Percentiles rank a stretch among this genome's conserved stretches.
Conservation (phyloP, 306 rosid genomes). For the Quercus parvula region DNA sequence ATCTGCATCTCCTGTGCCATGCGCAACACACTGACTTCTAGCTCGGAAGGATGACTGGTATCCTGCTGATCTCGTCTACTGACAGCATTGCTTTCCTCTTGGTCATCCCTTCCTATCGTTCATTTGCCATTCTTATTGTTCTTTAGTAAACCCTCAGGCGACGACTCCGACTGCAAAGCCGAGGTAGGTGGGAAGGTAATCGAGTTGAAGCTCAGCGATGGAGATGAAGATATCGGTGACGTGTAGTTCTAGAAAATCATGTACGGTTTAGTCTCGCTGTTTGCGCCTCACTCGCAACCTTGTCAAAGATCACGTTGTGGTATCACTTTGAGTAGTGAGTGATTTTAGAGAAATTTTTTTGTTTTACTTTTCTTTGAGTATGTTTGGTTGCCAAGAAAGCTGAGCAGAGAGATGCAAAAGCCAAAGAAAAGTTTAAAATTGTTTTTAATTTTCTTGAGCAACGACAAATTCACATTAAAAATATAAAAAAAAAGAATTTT, state of each 20-base stretch:
- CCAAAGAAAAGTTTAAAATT: neutral
- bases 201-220: conserved; percentile 63
- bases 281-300: conserved; percentile 52
- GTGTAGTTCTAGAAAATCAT: conserved; percentile 63
- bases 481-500: neutral
- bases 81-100: too few species aligned
- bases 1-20: too few species aligned
- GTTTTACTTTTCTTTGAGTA: neutral
- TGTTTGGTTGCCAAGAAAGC: neutral
- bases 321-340: conserved; percentile 68
- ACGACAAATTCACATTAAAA: neutral
- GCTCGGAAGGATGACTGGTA: too few species aligned
- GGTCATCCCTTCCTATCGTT: too few species aligned
- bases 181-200: conserved; percentile 54
- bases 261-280: conserved; percentile 72
- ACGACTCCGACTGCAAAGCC: conserved; percentile 21
- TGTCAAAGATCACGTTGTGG: conserved; percentile 45
- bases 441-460: neutral
- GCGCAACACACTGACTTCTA: too few species aligned
- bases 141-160: conserved; percentile 27
- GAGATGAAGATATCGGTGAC: conserved; percentile 54
- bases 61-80: too few species aligned
- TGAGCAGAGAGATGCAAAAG: neutral
- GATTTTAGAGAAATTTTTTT: too few species aligned
- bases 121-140: conserved; percentile 32